Evolutionary conservation across 306 rosid species (phyloP).

Genomic region (Citrullus amarus): DNA sequence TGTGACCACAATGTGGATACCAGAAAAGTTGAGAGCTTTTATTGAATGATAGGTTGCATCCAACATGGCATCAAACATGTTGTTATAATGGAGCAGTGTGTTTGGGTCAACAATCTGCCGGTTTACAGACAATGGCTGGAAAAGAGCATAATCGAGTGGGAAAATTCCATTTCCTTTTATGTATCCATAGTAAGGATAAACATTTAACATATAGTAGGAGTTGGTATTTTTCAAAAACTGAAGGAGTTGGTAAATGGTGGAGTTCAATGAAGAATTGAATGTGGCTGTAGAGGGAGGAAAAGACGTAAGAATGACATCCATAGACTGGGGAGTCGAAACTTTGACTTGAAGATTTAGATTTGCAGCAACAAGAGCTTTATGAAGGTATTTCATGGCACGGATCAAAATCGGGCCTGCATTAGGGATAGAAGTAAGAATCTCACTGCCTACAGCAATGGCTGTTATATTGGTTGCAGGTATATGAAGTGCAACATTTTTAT

Average conservation of each 20-base stretch:
- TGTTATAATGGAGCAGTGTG: constrained; percentile 59
- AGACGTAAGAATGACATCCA: constrained; percentile 57
- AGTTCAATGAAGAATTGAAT: constrained; percentile 47
- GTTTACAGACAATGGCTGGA: constrained; percentile 62
- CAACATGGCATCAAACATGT: constrained; percentile 93
- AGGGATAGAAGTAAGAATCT: constrained; percentile 62
- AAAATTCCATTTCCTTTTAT: constrained; percentile 50
- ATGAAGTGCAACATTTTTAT: constrained; percentile 62
- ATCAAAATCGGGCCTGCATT: constrained; percentile 57
- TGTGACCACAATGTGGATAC: constrained; percentile 59
- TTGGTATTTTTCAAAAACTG: constrained; percentile 52
- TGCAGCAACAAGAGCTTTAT: constrained; percentile 36
- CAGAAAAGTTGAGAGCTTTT: constrained; percentile 47
- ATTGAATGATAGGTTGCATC: constrained; percentile 79
- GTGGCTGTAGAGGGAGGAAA: constrained; percentile 77
- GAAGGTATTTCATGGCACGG: constrained; percentile 63
- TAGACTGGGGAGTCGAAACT: constrained; percentile 67
- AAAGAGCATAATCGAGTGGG: constrained; percentile 78
- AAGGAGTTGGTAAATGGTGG: constrained; percentile 30
- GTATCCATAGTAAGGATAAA: constrained; percentile 48
- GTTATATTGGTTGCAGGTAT: constrained; percentile 79
- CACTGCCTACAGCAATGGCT: constrained; percentile 74
- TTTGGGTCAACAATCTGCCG: constrained; percentile 89
- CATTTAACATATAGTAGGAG: constrained; percentile 55
- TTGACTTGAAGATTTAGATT: constrained; percentile 62